Conservation (phyloP, 2,329 filamentous ascomycete genomes). For the Meredithiella fracta region DNA sequence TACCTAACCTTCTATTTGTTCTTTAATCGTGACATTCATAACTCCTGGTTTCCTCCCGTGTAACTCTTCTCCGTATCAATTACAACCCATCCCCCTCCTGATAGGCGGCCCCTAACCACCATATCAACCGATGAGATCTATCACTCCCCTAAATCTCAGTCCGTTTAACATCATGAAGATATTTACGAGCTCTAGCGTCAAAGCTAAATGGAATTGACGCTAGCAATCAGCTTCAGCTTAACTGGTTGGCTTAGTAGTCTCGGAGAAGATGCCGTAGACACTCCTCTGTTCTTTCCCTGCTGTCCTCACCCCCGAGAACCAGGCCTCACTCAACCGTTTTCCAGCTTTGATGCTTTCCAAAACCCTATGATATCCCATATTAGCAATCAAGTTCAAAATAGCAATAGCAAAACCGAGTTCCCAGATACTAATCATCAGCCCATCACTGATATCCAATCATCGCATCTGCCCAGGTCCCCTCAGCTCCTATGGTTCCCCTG, state of each 20-base stretch:
- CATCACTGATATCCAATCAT: slow-evolving; percentile 12
- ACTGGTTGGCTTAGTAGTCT: background rate
- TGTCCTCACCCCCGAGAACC: slow-evolving; percentile 49
- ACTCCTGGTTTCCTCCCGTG: background rate
- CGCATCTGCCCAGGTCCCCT: background rate
- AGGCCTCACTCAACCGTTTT: slow-evolving; percentile 56
- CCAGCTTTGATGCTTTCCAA: slow-evolving; percentile 68
- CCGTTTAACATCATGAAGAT: background rate
- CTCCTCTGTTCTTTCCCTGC: slow-evolving; percentile 46
- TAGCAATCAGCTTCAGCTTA: background rate
- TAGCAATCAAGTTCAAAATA: background rate
- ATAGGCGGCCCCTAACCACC: background rate
- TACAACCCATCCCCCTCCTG: background rate
- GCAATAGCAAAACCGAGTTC: background rate
- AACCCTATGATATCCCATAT: slow-evolving; percentile 35
- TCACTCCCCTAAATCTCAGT: background rate
- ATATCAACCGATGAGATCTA: background rate
- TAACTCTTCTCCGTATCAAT: background rate
- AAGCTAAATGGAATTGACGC: too few species aligned
- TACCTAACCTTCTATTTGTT: background rate
- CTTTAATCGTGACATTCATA: background rate
- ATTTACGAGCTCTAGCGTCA: background rate
- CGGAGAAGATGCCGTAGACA: slow-evolving; percentile 35
- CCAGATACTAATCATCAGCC: slow-evolving; percentile 8
- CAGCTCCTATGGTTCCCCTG: background rate